Evolutionary conservation across 2,329 filamentous ascomycete genomes (phyloP), one percentile per base, ranked within the genome.

Genomic region (Fusarium metavorans): DNA sequence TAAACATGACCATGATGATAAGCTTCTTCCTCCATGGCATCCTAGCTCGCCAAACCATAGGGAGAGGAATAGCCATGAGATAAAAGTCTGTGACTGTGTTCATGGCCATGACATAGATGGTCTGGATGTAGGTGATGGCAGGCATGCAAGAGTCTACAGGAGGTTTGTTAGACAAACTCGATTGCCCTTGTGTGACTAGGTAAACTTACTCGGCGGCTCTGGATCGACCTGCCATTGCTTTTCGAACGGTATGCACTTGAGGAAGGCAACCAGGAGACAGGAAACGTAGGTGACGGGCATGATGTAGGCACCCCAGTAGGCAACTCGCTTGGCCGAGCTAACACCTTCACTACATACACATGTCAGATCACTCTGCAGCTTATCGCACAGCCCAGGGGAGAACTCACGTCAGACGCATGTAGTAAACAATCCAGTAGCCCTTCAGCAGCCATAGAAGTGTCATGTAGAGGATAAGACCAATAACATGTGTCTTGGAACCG

Each of bases 181-280:
- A 13, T 10, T 1, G 7, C 16, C 11, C 8, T 39, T 2, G 16
- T 16, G 23, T 13, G 35, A n/a, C 13, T 32, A 13, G 10, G 3
- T 48, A 7, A 27, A 63, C 64, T 2, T 16, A 66, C 64, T 66
- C n/a, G 30, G 64, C 7, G 66, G 66, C 39, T 68, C 66, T 34
- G 66, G 66, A 23, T 68, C 60, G 43, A 68, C 8, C 32, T 68
- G 66, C 66, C 66, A 68, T 25, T 68, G 66, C 32, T 59, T 68
- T 11, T 68, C 66, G n/a, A 68, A 68, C 2, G 66, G 66, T 13
- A 68, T 68, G 35, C 66, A 68, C 52, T 68, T 68, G 16, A 68
- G 66, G 10, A 68, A 64, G 2, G 66, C 66, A 4, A 68, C 66
- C 25, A 68, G 57, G 1, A 68, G 45, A 16, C 66, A 68, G 27